phyloP scores from a whole-genome alignment of 73 alveolate genomes.

The Tetrahymena malaccensis region DNA sequence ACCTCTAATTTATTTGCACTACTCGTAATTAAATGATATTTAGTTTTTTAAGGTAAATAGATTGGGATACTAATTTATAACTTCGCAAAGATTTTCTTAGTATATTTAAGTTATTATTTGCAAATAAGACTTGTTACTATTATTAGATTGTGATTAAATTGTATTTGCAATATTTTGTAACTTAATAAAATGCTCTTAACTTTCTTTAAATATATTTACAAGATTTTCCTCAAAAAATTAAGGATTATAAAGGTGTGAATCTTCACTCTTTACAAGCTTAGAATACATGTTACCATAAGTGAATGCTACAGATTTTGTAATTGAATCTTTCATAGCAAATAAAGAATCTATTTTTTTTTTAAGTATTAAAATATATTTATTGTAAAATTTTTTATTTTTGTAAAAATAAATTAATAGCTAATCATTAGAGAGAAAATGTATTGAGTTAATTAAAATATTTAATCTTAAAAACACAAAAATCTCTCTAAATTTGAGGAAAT shows the following conservation, averaged over 20 bases:
- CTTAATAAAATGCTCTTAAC: background rate
- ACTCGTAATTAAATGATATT: background rate
- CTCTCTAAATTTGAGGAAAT: too few species aligned
- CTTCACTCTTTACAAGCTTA: background rate
- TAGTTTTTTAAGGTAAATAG: background rate
- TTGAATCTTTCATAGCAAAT: background rate
- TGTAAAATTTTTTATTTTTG: background rate
- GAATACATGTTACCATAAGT: background rate
- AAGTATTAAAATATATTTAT: background rate
- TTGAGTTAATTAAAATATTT: too few species aligned
- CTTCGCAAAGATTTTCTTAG: background rate
- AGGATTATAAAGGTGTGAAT: background rate
- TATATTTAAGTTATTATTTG: background rate
- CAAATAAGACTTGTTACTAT: background rate
- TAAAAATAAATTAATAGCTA: too few species aligned
- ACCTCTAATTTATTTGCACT: background rate
- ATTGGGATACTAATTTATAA: background rate
- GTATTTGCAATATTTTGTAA: background rate
- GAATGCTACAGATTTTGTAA: background rate
- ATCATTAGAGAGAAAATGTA: too few species aligned
- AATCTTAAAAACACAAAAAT: too few species aligned
- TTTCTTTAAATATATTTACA: background rate
- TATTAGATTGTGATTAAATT: background rate
- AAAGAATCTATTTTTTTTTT: background rate
- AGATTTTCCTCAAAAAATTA: background rate